Percentiles rank a stretch among this genome's conserved stretches.
Evolutionary conservation across 2,329 filamentous ascomycete genomes (phyloP).

Genomic region (Trichoderma afroharzianum): DNA sequence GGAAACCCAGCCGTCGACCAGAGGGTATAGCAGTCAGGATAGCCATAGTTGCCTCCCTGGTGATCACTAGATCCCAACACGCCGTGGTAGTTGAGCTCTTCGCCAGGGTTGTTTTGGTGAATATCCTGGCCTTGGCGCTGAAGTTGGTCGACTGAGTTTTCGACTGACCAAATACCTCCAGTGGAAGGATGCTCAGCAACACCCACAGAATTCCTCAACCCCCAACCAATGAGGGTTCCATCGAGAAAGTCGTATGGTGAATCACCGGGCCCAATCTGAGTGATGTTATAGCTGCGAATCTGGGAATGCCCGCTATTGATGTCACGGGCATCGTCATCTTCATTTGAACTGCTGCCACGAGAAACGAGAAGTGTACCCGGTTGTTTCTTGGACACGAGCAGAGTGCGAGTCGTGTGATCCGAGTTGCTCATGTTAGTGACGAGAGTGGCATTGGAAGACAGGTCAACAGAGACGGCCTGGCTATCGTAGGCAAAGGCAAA

Average conservation of each 20-base stretch:
- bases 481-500: slow-evolving; percentile 64
- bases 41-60: slow-evolving; percentile 60
- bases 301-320: slow-evolving; percentile 59
- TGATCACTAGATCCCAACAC: slow-evolving; percentile 38
- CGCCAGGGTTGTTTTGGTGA: slow-evolving; percentile 66
- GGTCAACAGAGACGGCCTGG: slow-evolving; percentile 41
- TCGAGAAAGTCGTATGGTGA: slow-evolving; percentile 44
- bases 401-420: slow-evolving; percentile 64
- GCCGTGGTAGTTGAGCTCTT: slow-evolving; percentile 71
- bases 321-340: slow-evolving; percentile 53
- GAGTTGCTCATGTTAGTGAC: slow-evolving; percentile 59
- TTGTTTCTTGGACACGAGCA: slow-evolving; percentile 55
- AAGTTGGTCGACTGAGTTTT: slow-evolving; percentile 68
- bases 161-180: slow-evolving; percentile 57
- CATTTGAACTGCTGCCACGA: slow-evolving; percentile 60
- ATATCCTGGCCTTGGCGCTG: slow-evolving; percentile 56
- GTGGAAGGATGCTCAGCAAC: slow-evolving; percentile 58
- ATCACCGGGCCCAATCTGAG: slow-evolving; percentile 26
- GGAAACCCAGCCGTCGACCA: slow-evolving; percentile 53
- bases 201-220: slow-evolving; percentile 69
- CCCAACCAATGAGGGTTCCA: slow-evolving; percentile 58
- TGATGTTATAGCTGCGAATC: slow-evolving; percentile 56
- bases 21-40: slow-evolving; percentile 65
- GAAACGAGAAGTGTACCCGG: slow-evolving; percentile 61
- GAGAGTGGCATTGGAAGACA: slow-evolving; percentile 44